These are phyloP conservation scores for Phytophthora palmivora DNA, from an alignment of 352 stramenopile species.

Conservation along the genomic window DNA sequence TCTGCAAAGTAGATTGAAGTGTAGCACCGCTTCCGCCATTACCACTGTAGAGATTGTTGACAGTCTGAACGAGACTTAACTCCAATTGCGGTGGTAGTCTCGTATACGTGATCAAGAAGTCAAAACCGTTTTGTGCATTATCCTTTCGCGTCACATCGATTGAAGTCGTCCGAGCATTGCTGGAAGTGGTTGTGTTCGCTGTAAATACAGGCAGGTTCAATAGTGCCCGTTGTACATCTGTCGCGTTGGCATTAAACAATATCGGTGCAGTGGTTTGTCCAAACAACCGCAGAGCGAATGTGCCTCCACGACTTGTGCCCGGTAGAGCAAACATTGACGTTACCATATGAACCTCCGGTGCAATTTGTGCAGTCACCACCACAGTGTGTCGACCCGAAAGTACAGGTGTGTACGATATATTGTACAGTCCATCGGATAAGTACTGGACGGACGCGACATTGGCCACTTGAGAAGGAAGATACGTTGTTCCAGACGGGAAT, in stretches of 20 bases:
- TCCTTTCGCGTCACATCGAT: slow-evolving; percentile 61
- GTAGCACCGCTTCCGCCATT: slow-evolving; percentile 51
- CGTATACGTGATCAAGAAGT: slow-evolving; percentile 78
- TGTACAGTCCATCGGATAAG: slow-evolving; percentile 81
- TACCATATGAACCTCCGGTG: slow-evolving; percentile 85
- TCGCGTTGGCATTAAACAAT: slow-evolving; percentile 82
- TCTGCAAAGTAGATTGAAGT: slow-evolving; percentile 36
- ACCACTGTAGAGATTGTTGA: slow-evolving; percentile 75
- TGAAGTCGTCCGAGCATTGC: slow-evolving; percentile 11
- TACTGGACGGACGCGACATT: slow-evolving; percentile 57
- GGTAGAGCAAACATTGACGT: slow-evolving; percentile 75
- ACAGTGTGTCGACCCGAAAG: slow-evolving; percentile 89
- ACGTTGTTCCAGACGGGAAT: slow-evolving; percentile 51
- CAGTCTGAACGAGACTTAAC: slow-evolving; percentile 39
- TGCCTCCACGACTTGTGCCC: slow-evolving; percentile 66
- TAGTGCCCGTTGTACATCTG: slow-evolving; percentile 70
- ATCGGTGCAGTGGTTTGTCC: slow-evolving; percentile 68
- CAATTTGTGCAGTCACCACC: slow-evolving; percentile 77
- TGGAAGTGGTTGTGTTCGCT: slow-evolving; percentile 12
- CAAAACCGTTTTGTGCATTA: slow-evolving; percentile 72
- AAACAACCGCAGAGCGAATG: slow-evolving; percentile 82
- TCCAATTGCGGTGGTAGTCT: slow-evolving; percentile 46
- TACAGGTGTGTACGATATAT: slow-evolving; percentile 85
- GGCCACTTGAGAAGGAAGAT: slow-evolving; percentile 27
- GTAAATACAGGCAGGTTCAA: slow-evolving; percentile 61